Conservation (phyloP, 1,284 basidiomycete species). For the Blastosporella zonata region DNA sequence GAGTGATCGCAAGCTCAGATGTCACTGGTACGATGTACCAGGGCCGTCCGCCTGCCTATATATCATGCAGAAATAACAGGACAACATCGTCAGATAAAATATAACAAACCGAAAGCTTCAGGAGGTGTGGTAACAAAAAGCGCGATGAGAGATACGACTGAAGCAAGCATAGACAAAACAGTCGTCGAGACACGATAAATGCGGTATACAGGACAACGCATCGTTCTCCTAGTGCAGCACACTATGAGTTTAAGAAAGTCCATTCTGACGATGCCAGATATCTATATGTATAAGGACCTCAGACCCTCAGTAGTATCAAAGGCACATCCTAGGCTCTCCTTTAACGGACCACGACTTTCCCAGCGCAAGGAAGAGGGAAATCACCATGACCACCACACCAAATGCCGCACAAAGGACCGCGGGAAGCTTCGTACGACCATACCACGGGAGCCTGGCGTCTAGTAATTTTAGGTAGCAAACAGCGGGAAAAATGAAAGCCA, state of each 20-base stretch:
- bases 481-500: constrained; percentile 94
- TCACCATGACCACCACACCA: constrained; percentile 75
- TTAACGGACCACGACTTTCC: constrained; percentile 73
- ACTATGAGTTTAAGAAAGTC: too few relatives aligned
- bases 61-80: neutral
- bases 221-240: too few relatives aligned
- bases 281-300: too few relatives aligned
- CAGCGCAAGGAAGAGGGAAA: constrained; percentile 74
- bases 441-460: constrained; percentile 57
- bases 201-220: too few relatives aligned
- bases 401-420: constrained; percentile 74
- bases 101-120: constrained; percentile 44
- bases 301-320: too few relatives aligned
- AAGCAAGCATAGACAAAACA: too few relatives aligned
- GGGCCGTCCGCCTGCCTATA: constrained; percentile 39
- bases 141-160: constrained; percentile 48
- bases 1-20: constrained; percentile 48
- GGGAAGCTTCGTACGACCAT: constrained; percentile 68
- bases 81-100: constrained; percentile 25
- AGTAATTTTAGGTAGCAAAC: constrained; percentile 81
- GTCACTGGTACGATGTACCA: constrained; percentile 53
- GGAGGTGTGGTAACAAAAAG: constrained; percentile 58
- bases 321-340: constrained; percentile 66
- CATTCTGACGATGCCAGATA: too few relatives aligned
- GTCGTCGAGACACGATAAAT: too few relatives aligned